Conservation (phyloP, 1,284 basidiomycete species). For the Rhodotorula sp. region DNA sequence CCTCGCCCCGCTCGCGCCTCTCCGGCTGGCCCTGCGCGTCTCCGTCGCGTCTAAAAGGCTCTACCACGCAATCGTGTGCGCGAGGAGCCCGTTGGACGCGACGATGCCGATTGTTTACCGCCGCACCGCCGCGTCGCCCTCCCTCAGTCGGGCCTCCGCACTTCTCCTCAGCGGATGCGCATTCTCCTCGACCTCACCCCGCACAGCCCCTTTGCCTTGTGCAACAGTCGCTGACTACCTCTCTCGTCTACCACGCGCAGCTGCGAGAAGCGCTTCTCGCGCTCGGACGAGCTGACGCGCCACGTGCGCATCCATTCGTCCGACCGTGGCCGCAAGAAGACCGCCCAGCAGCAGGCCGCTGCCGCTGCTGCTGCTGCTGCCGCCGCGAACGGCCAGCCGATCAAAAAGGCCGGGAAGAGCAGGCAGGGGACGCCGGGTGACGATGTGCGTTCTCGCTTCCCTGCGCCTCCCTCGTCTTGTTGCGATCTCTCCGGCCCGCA, state of each 20-base stretch:
- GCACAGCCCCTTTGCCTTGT: neutral
- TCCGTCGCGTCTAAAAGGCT: too few relatives aligned
- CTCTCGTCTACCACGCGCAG: neutral
- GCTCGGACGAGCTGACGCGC: slow-evolving; percentile 94
- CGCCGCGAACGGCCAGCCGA: neutral
- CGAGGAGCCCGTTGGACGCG: too few relatives aligned
- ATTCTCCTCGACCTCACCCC: neutral
- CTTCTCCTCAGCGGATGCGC: neutral
- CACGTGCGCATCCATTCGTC: slow-evolving; percentile 87
- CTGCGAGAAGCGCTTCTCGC: slow-evolving; percentile 98
- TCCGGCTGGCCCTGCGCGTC: too few relatives aligned
- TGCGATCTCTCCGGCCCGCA: neutral
- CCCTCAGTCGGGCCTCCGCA: neutral
- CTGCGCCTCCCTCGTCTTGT: neutral
- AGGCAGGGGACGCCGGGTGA: slow-evolving; percentile 13
- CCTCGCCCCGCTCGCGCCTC: neutral
- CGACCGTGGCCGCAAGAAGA: slow-evolving; percentile 47
- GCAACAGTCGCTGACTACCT: neutral
- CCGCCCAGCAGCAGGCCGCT: slow-evolving; percentile 39
- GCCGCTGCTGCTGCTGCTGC: slow-evolving; percentile 20
- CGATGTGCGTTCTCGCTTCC: slow-evolving; percentile 11
- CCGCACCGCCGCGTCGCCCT: neutral
- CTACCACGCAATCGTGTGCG: too few relatives aligned
- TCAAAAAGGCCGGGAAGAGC: slow-evolving; percentile 8
- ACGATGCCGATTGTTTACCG: too few relatives aligned